phyloP scores from a whole-genome alignment of 2,329 filamentous ascomycete species.

The Zymoseptoria brevis region DNA sequence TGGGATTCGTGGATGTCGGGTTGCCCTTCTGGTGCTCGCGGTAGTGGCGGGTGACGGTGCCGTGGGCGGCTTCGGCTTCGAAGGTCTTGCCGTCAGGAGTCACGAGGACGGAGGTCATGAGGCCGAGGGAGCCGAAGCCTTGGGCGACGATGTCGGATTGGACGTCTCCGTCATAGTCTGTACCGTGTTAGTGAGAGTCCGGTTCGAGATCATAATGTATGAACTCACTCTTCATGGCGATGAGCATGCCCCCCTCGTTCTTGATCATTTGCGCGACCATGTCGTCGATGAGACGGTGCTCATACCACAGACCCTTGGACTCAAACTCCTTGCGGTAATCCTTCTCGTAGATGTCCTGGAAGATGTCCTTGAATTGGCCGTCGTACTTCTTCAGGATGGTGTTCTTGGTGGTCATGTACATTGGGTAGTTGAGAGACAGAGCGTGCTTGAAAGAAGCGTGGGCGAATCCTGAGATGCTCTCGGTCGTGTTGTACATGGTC shows the following conservation, averaged over 20 bases:
- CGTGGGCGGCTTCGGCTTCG: constrained; percentile 95
- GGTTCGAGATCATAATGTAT: not conserved
- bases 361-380: constrained; percentile 98
- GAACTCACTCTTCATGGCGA: constrained; percentile 88
- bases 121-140: constrained; percentile 92
- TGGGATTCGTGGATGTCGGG: constrained; percentile 96
- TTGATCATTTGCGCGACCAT: constrained; percentile 99
- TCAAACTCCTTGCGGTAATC: constrained; percentile 85
- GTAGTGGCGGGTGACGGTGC: constrained; percentile 96
- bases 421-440: constrained; percentile 73
- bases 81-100: constrained; percentile 95
- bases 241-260: constrained; percentile 90
- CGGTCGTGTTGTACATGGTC: constrained; percentile 97
- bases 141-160: constrained; percentile 98
- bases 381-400: constrained; percentile 99
- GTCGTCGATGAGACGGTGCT: constrained; percentile 98
- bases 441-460: constrained; percentile 96
- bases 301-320: constrained; percentile 92
- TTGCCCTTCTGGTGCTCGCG: constrained; percentile 97
- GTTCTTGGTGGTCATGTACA: constrained; percentile 99
- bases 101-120: constrained; percentile 97
- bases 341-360: constrained; percentile 89
- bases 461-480: constrained; percentile 89
- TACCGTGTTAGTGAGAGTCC: constrained; percentile 11
- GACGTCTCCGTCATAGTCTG: constrained; percentile 97